Percentiles rank a stretch among this genome's conserved stretches.
These are phyloP conservation scores for Colletotrichum ledebouriae DNA, from an alignment of 2,329 filamentous ascomycete species.

Conservation along the genomic window DNA sequence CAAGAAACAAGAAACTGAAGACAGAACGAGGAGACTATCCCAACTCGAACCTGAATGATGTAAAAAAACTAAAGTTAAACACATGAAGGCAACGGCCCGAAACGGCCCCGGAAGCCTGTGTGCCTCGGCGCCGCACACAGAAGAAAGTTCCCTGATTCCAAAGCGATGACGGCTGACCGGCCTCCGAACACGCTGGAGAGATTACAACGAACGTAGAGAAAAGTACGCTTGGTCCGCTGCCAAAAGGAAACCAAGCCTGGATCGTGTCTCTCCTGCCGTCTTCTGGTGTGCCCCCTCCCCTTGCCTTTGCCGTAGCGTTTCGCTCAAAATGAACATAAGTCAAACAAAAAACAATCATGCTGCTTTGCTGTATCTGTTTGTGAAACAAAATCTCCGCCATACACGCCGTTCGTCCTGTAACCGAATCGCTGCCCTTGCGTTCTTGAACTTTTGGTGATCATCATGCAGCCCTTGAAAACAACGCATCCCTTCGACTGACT, in stretches of 20 bases:
- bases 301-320: conserved; percentile 37
- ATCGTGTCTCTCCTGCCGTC: conserved; percentile 23
- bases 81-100: conserved; percentile 51
- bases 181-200: conserved; percentile 53
- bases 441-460: conserved; percentile 49
- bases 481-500: conserved; percentile 36
- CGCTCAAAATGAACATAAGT: conserved; percentile 43
- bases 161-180: conserved; percentile 53
- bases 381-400: conserved; percentile 46
- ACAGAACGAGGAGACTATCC: conserved; percentile 46
- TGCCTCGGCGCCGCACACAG: conserved; percentile 20
- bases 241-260: conserved; percentile 45
- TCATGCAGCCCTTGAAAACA: conserved; percentile 46
- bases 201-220: conserved; percentile 69
- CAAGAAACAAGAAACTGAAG: conserved; percentile 36
- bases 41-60: conserved; percentile 19
- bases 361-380: conserved; percentile 46
- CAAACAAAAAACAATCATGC: conserved; percentile 47
- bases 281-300: conserved; percentile 21
- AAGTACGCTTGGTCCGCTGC: conserved; percentile 50
- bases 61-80: conserved; percentile 50
- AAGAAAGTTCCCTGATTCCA: conserved; percentile 35
- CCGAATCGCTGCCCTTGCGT: conserved; percentile 43
- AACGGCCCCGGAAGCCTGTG: conserved; percentile 45
- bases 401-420: conserved; percentile 47